A percentile compares a stretch with the other conserved stretches of the same genome.
Conservation (phyloP, 352 stramenopile species). For the Chrysophaeum taylorii region DNA sequence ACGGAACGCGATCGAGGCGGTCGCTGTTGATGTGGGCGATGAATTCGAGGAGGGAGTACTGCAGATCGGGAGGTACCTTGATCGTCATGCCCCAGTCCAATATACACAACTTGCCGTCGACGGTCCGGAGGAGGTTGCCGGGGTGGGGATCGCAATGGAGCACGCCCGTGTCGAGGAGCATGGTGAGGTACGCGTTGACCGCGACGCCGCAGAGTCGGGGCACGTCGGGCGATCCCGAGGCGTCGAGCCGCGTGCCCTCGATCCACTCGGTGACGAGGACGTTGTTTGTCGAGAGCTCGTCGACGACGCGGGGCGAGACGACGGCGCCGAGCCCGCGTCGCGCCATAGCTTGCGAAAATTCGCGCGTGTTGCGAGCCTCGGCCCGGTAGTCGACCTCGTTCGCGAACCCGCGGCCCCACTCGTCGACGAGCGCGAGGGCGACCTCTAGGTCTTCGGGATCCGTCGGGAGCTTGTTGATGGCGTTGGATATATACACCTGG, state of each 20-base stretch:
- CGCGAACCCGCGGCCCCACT: constrained; percentile 49
- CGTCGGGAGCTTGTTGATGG: neutral
- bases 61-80: constrained; percentile 27
- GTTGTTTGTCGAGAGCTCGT: constrained; percentile 28
- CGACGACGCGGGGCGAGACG: constrained; percentile 38
- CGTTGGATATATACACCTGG: neutral
- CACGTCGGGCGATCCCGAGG: constrained; percentile 36
- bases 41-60: constrained; percentile 24
- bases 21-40: constrained; percentile 22
- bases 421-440: constrained; percentile 34
- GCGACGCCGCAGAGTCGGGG: constrained; percentile 42
- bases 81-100: constrained; percentile 48
- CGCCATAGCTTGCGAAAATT: constrained; percentile 41
- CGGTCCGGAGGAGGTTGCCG: constrained; percentile 42
- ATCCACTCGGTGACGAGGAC: constrained; percentile 48
- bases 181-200: constrained; percentile 48
- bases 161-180: constrained; percentile 52
- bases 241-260: constrained; percentile 34
- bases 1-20: constrained; percentile 10
- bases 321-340: constrained; percentile 36
- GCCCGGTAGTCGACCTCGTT: constrained; percentile 43
- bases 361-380: constrained; percentile 37
- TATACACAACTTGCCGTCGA: constrained; percentile 43
- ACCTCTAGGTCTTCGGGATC: neutral
- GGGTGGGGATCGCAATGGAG: constrained; percentile 44